phyloP scores from a whole-genome alignment of 164 flowering plant species.

The Warburgia ugandensis region DNA sequence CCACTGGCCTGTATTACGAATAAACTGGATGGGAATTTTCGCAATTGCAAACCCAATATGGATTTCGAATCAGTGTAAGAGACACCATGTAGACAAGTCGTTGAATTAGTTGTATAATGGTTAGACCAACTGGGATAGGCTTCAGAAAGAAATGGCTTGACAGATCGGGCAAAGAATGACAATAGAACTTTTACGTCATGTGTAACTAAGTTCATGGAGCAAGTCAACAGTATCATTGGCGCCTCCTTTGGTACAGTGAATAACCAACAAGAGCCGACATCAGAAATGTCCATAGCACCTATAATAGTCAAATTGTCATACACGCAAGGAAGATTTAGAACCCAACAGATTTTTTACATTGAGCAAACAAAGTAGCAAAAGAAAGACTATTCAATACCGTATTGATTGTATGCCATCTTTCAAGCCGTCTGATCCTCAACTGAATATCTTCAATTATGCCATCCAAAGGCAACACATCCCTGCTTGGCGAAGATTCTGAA shows the following conservation, averaged over 20 bases:
- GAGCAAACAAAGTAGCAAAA: neutral
- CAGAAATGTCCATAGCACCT: constrained; percentile 95
- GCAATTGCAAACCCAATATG: no score
- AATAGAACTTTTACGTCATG: no score
- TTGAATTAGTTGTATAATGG: no score
- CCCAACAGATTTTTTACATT: neutral
- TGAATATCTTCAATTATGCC: constrained; percentile 80
- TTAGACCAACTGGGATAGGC: no score
- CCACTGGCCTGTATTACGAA: no score
- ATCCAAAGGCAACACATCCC: constrained; percentile 58
- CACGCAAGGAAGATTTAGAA: neutral
- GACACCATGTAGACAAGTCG: no score
- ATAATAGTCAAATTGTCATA: constrained; percentile 6
- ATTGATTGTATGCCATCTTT: constrained; percentile 83
- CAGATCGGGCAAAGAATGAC: no score
- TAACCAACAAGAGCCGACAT: constrained; percentile 97
- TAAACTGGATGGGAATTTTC: no score
- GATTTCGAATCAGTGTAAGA: no score
- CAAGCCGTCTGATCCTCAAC: constrained; percentile 73
- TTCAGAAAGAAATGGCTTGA: no score
- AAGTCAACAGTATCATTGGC: constrained; percentile 25
- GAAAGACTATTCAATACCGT: constrained; percentile 35
- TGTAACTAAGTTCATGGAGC: constrained; percentile 2
- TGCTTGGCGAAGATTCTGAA: constrained; percentile 71
- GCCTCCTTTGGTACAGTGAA: constrained; percentile 84